Percentiles rank a stretch among this genome's conserved stretches.
phyloP scores from a whole-genome alignment of 169 alveolate species.

The Plasmodium cynomolgi region DNA sequence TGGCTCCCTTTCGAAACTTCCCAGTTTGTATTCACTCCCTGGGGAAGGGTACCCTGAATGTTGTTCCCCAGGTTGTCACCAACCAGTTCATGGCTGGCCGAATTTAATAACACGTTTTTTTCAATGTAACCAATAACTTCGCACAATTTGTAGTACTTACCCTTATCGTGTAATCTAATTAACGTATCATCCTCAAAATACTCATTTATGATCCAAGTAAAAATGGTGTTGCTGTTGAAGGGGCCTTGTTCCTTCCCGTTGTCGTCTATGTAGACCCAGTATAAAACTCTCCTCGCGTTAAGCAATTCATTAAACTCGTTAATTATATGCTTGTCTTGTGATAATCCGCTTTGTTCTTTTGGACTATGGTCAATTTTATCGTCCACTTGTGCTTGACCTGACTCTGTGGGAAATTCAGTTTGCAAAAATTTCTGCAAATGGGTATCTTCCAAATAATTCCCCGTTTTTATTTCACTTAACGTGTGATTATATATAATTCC shows the following conservation, averaged over 20 bases:
- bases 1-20: background rate
- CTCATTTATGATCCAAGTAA: conserved; percentile 78
- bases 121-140: conserved; percentile 60
- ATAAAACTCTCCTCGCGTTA: conserved; percentile 54
- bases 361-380: background rate
- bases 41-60: background rate
- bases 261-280: conserved; percentile 82
- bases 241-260: conserved; percentile 78
- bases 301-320: conserved; percentile 27
- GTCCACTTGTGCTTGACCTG: background rate
- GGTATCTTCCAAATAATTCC: conserved; percentile 23
- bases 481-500: conserved; percentile 50
- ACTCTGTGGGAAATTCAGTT: conserved; percentile 2
- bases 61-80: background rate
- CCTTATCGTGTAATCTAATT: conserved; percentile 74
- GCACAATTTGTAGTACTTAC: conserved; percentile 33
- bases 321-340: conserved; percentile 10
- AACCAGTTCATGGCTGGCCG: background rate
- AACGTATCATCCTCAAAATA: conserved; percentile 75
- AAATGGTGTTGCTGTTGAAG: conserved; percentile 77
- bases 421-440: background rate
- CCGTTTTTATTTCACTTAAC: conserved; percentile 32
- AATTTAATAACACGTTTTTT: conserved; percentile 40
- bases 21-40: background rate
- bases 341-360: background rate